These are phyloP conservation scores for Amylocarpus encephaloides DNA, from an alignment of 2,329 filamentous ascomycete genomes.

Conservation along the genomic window DNA sequence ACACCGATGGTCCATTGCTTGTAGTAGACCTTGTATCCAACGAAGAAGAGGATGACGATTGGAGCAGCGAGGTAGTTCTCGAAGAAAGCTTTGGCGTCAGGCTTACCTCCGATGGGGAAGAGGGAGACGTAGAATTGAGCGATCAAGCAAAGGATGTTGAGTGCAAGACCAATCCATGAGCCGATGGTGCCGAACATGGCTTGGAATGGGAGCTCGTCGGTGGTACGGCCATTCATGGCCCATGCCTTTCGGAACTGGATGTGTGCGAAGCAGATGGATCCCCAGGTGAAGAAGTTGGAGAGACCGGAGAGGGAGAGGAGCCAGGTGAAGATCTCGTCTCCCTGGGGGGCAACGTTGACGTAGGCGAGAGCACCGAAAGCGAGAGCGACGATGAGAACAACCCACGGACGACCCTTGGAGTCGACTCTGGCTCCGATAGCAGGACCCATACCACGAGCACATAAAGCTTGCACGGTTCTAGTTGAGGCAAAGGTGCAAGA, in stretches of 20 bases:
- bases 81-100: slow-evolving; percentile 33
- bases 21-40: slow-evolving; percentile 58
- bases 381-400: slow-evolving; percentile 47
- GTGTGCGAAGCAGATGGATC: slow-evolving; percentile 57
- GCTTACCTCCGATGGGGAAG: slow-evolving; percentile 43
- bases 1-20: slow-evolving; percentile 26
- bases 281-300: slow-evolving; percentile 71
- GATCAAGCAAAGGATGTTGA: slow-evolving; percentile 63
- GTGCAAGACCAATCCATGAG: slow-evolving; percentile 59
- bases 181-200: slow-evolving; percentile 53
- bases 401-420: slow-evolving; percentile 66
- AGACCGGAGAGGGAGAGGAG: slow-evolving; percentile 66
- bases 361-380: slow-evolving; percentile 54
- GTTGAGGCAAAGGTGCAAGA: slow-evolving; percentile 88
- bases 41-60: slow-evolving; percentile 50
- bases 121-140: slow-evolving; percentile 43
- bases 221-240: slow-evolving; percentile 49
- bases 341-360: slow-evolving; percentile 41
- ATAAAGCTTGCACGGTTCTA: slow-evolving; percentile 81
- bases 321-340: slow-evolving; percentile 52
- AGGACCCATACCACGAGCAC: slow-evolving; percentile 80
- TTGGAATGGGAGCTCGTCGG: slow-evolving; percentile 43
- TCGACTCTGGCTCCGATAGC: slow-evolving; percentile 73
- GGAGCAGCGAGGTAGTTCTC: slow-evolving; percentile 49
- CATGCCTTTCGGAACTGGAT: slow-evolving; percentile 60